Conservation (phyloP, 257 asterid genomes). For the Capsicum chinense region DNA sequence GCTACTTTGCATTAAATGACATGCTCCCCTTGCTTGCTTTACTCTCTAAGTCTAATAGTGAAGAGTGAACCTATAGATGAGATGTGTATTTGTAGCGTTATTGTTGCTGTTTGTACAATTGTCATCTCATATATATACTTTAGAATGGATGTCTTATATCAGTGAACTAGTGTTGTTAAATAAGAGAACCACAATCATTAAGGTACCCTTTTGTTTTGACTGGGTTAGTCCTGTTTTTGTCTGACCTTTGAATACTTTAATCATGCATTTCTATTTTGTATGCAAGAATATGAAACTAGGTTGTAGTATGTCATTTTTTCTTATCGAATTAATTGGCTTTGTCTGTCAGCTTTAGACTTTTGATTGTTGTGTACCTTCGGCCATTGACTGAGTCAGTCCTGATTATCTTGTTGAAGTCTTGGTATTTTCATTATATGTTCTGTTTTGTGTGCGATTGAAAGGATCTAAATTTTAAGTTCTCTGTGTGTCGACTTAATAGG, state of each 20-base stretch:
- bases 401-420: neutral
- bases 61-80: neutral
- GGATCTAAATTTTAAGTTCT: neutral
- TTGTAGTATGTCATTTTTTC: no score
- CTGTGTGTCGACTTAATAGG: neutral
- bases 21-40: neutral
- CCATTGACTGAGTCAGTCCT: neutral
- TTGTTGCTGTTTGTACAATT: neutral
- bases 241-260: neutral
- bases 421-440: conserved; percentile 11
- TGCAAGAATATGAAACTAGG: neutral
- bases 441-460: neutral
- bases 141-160: neutral
- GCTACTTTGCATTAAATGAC: neutral
- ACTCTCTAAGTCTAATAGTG: neutral
- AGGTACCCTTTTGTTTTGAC: neutral
- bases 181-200: neutral
- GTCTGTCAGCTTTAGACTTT: no score
- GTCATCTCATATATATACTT: neutral
- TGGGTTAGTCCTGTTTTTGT: neutral
- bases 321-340: no score
- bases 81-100: neutral
- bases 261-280: neutral
- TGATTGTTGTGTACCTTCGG: neutral
- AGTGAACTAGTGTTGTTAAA: neutral